phyloP scores from a whole-genome alignment of 2,329 filamentous ascomycete genomes.

The Fusarium nisikadoi region DNA sequence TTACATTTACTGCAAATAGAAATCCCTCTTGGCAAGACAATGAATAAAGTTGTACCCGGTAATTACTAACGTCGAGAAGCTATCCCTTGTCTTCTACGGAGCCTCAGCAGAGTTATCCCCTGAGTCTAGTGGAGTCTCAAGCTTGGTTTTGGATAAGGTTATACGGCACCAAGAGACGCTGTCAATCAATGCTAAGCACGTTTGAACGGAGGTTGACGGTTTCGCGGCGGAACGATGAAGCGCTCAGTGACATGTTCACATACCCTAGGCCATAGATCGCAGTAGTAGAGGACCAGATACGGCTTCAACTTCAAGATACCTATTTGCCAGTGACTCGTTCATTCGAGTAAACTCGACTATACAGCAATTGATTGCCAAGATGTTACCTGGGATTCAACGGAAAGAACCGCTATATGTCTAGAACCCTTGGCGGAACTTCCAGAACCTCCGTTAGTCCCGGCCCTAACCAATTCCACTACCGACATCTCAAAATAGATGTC shows the following conservation, averaged over 20 bases:
- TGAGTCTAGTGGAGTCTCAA: not conserved
- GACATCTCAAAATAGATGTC: not conserved
- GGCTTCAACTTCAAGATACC: not conserved
- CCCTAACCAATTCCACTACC: not conserved
- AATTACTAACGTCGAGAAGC: not conserved
- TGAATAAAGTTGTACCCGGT: not conserved
- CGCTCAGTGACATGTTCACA: fast-evolving
- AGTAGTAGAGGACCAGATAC: no score
- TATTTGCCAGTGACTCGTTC: no score
- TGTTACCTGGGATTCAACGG: not conserved
- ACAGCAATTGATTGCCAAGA: not conserved
- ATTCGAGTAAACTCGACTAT: not conserved
- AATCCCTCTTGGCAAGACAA: not conserved
- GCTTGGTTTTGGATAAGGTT: not conserved
- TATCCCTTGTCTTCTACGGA: not conserved
- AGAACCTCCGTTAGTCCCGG: not conserved
- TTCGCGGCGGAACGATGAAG: not conserved
- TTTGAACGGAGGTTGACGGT: no score
- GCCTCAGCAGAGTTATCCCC: not conserved
- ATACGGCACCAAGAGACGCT: not conserved
- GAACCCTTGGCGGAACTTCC: not conserved
- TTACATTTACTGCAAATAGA: no score
- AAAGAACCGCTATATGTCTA: not conserved
- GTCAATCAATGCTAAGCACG: not conserved
- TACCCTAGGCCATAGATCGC: no score